These are phyloP conservation scores for Cardiospermum halicacabum DNA, from an alignment of 345 rosid species.

Conservation along the genomic window DNA sequence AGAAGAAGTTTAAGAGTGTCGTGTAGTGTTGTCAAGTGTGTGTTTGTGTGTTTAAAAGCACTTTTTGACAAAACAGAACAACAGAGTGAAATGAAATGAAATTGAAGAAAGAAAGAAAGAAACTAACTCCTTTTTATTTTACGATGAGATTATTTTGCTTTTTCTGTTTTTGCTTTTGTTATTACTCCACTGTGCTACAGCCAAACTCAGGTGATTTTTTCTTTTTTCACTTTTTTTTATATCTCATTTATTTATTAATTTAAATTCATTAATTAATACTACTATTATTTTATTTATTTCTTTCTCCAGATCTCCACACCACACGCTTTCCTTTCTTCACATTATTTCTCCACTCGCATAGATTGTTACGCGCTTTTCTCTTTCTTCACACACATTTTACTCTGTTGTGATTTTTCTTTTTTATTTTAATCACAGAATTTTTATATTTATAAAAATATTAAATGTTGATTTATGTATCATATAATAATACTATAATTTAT, in stretches of 20 bases:
- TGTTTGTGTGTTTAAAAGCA: slow-evolving; percentile 4
- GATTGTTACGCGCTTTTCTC: not conserved
- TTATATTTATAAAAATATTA: not conserved
- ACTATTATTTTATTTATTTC: not conserved
- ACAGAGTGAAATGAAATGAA: not conserved
- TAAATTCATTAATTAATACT: not conserved
- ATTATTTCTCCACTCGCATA: not conserved
- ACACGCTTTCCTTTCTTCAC: not conserved
- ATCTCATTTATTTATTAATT: no score
- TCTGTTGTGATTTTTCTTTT: not conserved
- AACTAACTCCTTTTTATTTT: not conserved
- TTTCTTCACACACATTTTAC: not conserved
- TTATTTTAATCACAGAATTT: not conserved
- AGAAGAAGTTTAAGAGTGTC: not conserved
- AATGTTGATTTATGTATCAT: no score
- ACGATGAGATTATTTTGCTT: not conserved
- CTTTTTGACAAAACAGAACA: slow-evolving; percentile 3
- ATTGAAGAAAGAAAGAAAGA: no score
- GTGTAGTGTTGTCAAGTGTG: no score
- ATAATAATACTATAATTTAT: no score
- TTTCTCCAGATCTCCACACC: slow-evolving; percentile 21
- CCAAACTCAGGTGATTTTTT: slow-evolving; percentile 33
- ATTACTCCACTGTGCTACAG: slow-evolving; percentile 20
- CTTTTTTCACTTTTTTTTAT: not conserved
- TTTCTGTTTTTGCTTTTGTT: slow-evolving; percentile 9